These are phyloP conservation scores for Reticulascus tulasneorum DNA, from an alignment of 2,329 filamentous ascomycete species.

Conservation along the genomic window DNA sequence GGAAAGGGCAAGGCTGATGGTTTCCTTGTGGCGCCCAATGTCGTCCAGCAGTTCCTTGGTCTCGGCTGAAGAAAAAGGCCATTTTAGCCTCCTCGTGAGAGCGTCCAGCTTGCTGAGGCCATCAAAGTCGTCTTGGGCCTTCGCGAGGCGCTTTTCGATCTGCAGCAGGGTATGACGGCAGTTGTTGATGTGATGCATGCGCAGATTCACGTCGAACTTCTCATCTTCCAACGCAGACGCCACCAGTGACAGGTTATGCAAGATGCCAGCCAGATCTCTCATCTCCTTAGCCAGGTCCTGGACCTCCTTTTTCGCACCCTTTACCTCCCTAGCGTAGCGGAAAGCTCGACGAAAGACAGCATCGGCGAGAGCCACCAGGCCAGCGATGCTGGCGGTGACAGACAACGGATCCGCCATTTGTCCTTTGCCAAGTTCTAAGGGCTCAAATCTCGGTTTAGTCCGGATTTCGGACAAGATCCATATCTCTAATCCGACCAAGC, in stretches of 20 bases:
- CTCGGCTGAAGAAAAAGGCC: not conserved
- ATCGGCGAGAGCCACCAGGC: not conserved
- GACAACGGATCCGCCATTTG: not conserved
- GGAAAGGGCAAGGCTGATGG: not conserved
- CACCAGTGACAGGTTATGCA: not conserved
- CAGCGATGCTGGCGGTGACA: slow-evolving; percentile 6
- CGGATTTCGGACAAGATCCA: too few species aligned
- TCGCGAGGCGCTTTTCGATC: not conserved
- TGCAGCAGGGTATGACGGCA: not conserved
- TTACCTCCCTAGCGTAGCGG: not conserved
- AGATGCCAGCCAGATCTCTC: not conserved
- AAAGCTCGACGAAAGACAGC: not conserved
- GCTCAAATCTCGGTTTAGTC: too few species aligned
- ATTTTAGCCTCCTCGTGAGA: not conserved
- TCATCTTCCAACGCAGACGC: not conserved
- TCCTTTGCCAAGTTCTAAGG: too few species aligned
- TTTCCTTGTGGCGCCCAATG: slow-evolving; percentile 1
- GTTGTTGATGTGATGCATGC: slow-evolving; percentile 2
- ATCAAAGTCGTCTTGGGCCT: not conserved
- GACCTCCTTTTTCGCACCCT: not conserved
- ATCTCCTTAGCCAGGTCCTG: not conserved
- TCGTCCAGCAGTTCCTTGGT: slow-evolving; percentile 1
- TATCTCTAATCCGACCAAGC: too few species aligned
- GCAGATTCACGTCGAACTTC: not conserved
- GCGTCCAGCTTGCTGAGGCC: not conserved